Base-by-base conservation (phyloP, 805 yeast species). In the Candida adriatica region DNA sequence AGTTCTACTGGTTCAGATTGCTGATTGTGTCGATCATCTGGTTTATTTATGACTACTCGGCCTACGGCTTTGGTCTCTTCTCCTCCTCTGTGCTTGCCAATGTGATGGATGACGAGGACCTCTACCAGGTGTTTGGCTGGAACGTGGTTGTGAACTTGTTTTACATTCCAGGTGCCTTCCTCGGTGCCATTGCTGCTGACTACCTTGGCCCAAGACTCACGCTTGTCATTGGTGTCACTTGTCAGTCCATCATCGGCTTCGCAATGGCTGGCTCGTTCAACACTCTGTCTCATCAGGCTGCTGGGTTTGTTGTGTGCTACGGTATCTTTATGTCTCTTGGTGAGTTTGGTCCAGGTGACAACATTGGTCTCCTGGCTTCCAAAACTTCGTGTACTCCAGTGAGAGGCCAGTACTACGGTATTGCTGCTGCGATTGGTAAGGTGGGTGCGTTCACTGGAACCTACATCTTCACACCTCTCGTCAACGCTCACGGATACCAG, bases 341-440 rank as follows among this genome's bases (percentile, higher is more conserved):
- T 49, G 96, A 90, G 59, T 82, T 88, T 58, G 94, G 95, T 18
- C 88, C 94, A 10, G 97, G 96, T 62, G 85, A 87, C 59, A 85
- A 83, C 59, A 80, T 83, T 56, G 96, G 96, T 45, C 61, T 83
- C 34, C 66, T 88, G 41, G 94, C 95, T 14, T 72, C 95, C 25
- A 87, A 87, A 60, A 80, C 95, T 6, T 70, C 79, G 28, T 81
- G 95, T 27, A 79, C 95, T 8, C 78, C 95, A 15, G 71, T 87
- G 35, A 78, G 96, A 63, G 96, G 96, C 37, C 82, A 82, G 48
- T 84, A 81, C 60, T 88, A 88, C 53, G 92, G 92, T 48, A 67
- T 86, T 46, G 90, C 94, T 26, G 95, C 96, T 35, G 95, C 95
- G 16, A 47, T 78, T 33, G 96, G 95, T 51, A 88, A 88, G 58